Conservation (phyloP, 163 green algal genomes). For the Smithsoniella earleae region DNA sequence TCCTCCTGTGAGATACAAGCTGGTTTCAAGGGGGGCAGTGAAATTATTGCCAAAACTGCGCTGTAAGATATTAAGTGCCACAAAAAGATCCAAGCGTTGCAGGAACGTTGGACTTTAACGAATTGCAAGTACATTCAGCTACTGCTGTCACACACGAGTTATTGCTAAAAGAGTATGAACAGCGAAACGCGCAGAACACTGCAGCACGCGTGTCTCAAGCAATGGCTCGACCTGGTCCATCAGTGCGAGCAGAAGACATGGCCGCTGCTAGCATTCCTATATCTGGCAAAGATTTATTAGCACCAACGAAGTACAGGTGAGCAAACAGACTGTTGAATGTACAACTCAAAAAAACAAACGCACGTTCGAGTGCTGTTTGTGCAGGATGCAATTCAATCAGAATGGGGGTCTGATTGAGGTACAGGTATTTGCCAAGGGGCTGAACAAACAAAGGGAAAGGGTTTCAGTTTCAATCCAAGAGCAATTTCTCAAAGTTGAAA, state of each 20-base stretch:
- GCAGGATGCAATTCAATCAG: conserved; percentile 31
- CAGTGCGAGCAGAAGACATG: neutral
- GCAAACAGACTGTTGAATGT: neutral
- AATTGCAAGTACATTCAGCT: too few species aligned
- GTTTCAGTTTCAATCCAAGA: conserved; percentile 14
- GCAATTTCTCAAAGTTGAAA: neutral
- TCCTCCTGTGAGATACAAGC: too few species aligned
- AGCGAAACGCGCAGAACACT: neutral
- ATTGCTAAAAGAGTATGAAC: too few species aligned
- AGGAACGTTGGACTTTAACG: too few species aligned
- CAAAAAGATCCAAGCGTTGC: too few species aligned
- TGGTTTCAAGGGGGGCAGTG: too few species aligned
- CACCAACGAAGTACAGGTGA: conserved; percentile 7
- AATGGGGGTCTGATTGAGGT: conserved; percentile 8
- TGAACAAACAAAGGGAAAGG: conserved; percentile 25
- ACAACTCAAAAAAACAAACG: too few species aligned
- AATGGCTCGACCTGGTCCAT: conserved; percentile 12
- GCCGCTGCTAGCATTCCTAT: too few species aligned
- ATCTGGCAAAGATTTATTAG: neutral
- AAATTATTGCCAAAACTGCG: too few species aligned
- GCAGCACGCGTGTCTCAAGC: neutral
- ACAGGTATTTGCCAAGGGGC: conserved; percentile 18
- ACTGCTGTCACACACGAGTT: too few species aligned
- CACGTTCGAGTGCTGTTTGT: too few species aligned
- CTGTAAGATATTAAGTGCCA: too few species aligned